Evolutionary conservation across 768 basidiomycete species (phyloP).

Genomic region (Cantharellus cinnabarinus): DNA sequence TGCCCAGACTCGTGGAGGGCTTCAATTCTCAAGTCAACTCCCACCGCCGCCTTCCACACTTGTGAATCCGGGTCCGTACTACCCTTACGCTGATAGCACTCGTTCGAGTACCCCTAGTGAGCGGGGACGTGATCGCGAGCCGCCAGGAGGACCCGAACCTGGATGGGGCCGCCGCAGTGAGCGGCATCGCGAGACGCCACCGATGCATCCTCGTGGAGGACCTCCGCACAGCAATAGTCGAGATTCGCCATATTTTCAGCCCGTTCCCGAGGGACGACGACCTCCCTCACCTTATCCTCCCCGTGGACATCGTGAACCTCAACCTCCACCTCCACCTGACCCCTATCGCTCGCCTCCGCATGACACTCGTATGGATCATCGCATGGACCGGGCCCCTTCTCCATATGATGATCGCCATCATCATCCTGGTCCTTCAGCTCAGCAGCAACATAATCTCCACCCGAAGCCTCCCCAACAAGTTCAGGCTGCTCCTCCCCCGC

Average conservation of each 20-base stretch:
- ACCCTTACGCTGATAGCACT: background rate
- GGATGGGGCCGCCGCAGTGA: conserved; percentile 20
- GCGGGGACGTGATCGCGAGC: background rate
- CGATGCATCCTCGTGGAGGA: conserved; percentile 22
- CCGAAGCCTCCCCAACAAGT: conserved; percentile 22
- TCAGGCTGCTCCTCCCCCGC: conserved; percentile 30
- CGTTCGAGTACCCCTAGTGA: background rate
- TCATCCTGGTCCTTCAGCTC: background rate
- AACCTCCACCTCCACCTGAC: conserved; percentile 17
- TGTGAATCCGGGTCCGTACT: background rate
- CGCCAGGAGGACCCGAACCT: conserved; percentile 25
- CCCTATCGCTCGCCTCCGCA: conserved; percentile 11
- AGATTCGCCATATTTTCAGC: background rate
- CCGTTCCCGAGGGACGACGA: background rate
- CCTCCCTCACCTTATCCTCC: background rate
- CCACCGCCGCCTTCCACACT: background rate
- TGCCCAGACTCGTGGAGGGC: background rate
- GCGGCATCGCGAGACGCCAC: conserved; percentile 16
- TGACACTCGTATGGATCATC: conserved; percentile 10
- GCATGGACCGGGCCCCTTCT: background rate
- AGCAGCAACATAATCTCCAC: background rate
- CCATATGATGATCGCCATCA: background rate
- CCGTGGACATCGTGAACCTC: background rate
- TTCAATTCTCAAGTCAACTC: background rate
- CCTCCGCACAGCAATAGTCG: conserved; percentile 23